Evolutionary conservation across 176 grass and related monocot genomes (phyloP).

Genomic region (Carex myosuroides): DNA sequence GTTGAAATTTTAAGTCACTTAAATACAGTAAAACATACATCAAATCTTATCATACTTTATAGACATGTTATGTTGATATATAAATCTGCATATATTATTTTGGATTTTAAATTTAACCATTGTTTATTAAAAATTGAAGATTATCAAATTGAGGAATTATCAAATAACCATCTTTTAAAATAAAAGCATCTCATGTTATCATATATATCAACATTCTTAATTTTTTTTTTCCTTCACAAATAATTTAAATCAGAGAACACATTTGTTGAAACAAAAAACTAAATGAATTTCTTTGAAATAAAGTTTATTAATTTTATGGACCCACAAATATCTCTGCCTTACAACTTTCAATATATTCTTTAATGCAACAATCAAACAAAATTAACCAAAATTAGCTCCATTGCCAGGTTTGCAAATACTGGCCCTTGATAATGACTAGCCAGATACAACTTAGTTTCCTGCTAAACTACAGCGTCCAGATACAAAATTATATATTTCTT

Average conservation of each 20-base stretch:
- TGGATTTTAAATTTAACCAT: too few species aligned
- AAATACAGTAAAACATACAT: too few species aligned
- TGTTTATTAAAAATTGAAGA: too few species aligned
- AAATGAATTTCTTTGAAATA: background rate
- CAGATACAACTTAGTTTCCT: background rate
- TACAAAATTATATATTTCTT: background rate
- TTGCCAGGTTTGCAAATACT: constrained; percentile 2
- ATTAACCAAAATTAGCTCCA: background rate
- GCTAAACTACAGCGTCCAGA: background rate
- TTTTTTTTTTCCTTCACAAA: background rate
- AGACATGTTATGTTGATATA: too few species aligned
- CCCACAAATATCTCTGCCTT: background rate
- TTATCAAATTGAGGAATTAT: too few species aligned
- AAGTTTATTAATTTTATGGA: background rate
- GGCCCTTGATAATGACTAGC: background rate
- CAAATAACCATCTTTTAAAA: background rate
- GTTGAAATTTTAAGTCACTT: too few species aligned
- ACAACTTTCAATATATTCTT: background rate
- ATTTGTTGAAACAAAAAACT: background rate
- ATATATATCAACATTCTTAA: background rate
- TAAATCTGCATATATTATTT: too few species aligned
- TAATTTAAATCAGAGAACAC: background rate
- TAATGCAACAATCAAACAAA: background rate
- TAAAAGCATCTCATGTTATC: background rate
- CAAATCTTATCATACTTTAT: too few species aligned